Evolutionary conservation across 192 early-diverging fungal genomes (phyloP), one percentile per base, ranked within the genome.

Genomic region (Coemansia umbellata): DNA sequence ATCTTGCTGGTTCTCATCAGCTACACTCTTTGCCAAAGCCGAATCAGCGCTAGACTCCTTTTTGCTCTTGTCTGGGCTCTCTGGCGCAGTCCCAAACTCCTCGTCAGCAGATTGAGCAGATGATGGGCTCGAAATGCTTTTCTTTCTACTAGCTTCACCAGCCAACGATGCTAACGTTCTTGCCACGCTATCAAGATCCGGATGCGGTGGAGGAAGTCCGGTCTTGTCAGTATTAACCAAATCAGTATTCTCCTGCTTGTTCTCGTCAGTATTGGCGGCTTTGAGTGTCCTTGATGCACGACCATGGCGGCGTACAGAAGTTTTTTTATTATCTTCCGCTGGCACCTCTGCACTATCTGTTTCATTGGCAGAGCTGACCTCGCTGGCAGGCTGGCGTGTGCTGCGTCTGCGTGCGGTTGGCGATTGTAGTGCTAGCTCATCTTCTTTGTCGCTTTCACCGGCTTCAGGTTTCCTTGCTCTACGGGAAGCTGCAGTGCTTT

Each of bases 41-140:
- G 9, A 11, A 48, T 31, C 11, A 8, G 17, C 19, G 17, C 11
- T 10, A 18, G 3, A 15, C 14, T 48, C 45, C 43, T 45, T 45
- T 14, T 3, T 7, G 2, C 37, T 39, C 58, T 51, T 51, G 24
- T 60, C 56, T 0, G 65, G 65, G 40, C 57, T 67, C 27, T 67
- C 65, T 3, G 65, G 65, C 2, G 65, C 56, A 6, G 65, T 67
- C 19, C 39, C 47, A 58, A 60, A 67, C n/a, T 30, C 41, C 44
- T 59, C 55, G 11, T 57, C 58, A 10, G 45, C 45, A 2, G 60
- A 70, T 27, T 63, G 60, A 8, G 31, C 40, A 7, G 47, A 22
- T 4, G 52, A 61, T 19, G 42, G 26, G 24, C 27, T 4, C 15
- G 21, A 23, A 15, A 23, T 23, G 26, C 26, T 39, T 31, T 7